These are phyloP conservation scores for Fraxinus greggii DNA, from an alignment of 305 asterid genomes.

Conservation along the genomic window DNA sequence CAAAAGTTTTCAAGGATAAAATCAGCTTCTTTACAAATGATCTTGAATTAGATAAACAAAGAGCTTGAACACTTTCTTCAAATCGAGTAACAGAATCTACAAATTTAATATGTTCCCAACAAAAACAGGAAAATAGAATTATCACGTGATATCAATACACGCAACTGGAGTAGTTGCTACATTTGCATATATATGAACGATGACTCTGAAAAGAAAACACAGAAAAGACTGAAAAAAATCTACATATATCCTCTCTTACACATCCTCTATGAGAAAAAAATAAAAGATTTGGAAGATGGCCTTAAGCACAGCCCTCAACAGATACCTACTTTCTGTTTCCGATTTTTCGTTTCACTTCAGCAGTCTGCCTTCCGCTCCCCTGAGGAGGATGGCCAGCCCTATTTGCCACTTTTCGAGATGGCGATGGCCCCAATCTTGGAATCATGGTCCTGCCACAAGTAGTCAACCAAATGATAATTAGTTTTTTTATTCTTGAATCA, in stretches of 20 bases:
- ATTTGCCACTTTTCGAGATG: conserved; percentile 50
- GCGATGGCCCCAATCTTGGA: conserved; percentile 61
- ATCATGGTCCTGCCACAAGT: conserved; percentile 51
- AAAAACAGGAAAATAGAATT: neutral
- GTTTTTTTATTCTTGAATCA: neutral
- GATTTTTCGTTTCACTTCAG: conserved; percentile 64
- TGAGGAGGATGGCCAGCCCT: conserved; percentile 49
- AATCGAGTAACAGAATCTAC: conserved; percentile 30
- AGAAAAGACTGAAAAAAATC: conserved; percentile 8
- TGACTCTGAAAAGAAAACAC: neutral
- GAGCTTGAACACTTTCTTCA: conserved; percentile 17
- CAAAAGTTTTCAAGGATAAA: neutral
- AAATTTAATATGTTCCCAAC: conserved; percentile 32
- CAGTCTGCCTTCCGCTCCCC: conserved; percentile 45
- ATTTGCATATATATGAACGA: conserved; percentile 25
- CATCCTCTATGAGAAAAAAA: neutral
- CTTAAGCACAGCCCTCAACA: conserved; percentile 6
- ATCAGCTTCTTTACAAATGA: conserved; percentile 24
- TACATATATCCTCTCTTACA: conserved; percentile 7
- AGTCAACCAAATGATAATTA: neutral
- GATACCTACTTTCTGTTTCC: conserved; percentile 57
- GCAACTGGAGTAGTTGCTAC: conserved; percentile 50
- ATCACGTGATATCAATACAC: conserved; percentile 31
- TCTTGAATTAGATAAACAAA: conserved; percentile 18
- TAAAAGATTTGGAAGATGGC: conserved; percentile 24